phyloP scores from a whole-genome alignment of 2,329 filamentous ascomycete species.

The Paecilomyces niveus region DNA sequence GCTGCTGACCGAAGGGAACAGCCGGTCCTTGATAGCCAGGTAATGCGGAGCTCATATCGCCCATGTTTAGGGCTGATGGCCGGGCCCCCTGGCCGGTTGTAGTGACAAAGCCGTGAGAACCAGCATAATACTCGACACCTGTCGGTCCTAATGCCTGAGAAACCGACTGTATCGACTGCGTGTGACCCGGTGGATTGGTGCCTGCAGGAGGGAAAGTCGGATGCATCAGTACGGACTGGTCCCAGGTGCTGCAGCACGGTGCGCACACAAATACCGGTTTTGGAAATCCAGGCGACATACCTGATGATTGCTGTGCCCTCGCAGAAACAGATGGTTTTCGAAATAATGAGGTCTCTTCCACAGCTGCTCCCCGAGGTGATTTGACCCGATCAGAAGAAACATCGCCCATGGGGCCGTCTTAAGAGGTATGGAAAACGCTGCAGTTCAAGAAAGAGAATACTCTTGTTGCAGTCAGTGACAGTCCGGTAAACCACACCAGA shows the following conservation, averaged over 20 bases:
- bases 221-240: neutral
- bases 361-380: slow-evolving; percentile 10
- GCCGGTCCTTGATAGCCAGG: slow-evolving; percentile 18
- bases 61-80: slow-evolving; percentile 20
- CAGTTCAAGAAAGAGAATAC: neutral
- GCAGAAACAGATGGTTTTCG: slow-evolving; percentile 5
- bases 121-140: slow-evolving; percentile 13
- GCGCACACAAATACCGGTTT: neutral
- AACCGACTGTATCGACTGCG: slow-evolving; percentile 1
- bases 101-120: slow-evolving; percentile 10
- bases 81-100: slow-evolving; percentile 13
- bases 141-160: slow-evolving; percentile 9
- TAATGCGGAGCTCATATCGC: slow-evolving; percentile 21
- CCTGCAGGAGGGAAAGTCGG: neutral
- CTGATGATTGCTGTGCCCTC: slow-evolving; percentile 3
- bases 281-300: slow-evolving; percentile 7
- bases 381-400: slow-evolving; percentile 15
- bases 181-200: neutral
- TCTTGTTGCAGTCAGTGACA: neutral
- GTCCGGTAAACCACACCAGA: neutral
- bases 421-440: neutral
- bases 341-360: slow-evolving; percentile 6
- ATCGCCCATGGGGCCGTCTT: slow-evolving; percentile 20
- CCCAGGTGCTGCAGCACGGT: neutral
- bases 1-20: slow-evolving; percentile 17